Evolutionary conservation across 331 rosid species (phyloP).

Genomic region (Arachis monticola): DNA sequence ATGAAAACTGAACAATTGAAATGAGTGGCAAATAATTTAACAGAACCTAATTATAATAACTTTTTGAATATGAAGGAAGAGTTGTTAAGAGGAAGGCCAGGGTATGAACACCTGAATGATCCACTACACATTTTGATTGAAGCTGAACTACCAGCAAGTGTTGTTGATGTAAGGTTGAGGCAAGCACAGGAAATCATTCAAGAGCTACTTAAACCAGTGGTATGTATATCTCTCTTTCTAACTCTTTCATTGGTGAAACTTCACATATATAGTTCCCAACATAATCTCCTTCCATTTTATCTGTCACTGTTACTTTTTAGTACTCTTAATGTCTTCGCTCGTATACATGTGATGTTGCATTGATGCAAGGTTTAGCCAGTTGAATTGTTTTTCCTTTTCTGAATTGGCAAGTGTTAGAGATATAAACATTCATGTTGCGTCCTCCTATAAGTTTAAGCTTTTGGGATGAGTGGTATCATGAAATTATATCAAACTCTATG

Average conservation of each 20-base stretch:
- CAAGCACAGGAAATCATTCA: slow-evolving; percentile 90
- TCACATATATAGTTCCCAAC: too few species aligned
- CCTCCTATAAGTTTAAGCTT: too few species aligned
- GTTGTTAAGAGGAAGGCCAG: slow-evolving; percentile 80
- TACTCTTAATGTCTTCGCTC: not conserved
- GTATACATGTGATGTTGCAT: not conserved
- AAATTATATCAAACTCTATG: too few species aligned
- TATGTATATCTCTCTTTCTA: slow-evolving; percentile 35
- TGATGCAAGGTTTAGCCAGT: not conserved
- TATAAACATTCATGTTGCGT: too few species aligned
- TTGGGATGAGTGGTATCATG: too few species aligned
- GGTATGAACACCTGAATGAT: slow-evolving; percentile 92
- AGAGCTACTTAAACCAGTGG: slow-evolving; percentile 97
- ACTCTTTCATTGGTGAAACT: slow-evolving; percentile 9
- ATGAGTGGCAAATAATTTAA: too few species aligned
- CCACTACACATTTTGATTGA: slow-evolving; percentile 90
- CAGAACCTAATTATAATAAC: too few species aligned
- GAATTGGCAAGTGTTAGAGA: not conserved
- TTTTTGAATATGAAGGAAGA: slow-evolving; percentile 63
- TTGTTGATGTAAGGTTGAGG: slow-evolving; percentile 72
- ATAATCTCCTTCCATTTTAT: too few species aligned
- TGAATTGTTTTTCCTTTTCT: not conserved
- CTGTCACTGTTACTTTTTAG: too few species aligned
- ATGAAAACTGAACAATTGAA: too few species aligned
- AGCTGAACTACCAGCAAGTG: slow-evolving; percentile 87